phyloP scores from a whole-genome alignment of 116 monocot genomes.

The Phalaenopsis hybrid region DNA sequence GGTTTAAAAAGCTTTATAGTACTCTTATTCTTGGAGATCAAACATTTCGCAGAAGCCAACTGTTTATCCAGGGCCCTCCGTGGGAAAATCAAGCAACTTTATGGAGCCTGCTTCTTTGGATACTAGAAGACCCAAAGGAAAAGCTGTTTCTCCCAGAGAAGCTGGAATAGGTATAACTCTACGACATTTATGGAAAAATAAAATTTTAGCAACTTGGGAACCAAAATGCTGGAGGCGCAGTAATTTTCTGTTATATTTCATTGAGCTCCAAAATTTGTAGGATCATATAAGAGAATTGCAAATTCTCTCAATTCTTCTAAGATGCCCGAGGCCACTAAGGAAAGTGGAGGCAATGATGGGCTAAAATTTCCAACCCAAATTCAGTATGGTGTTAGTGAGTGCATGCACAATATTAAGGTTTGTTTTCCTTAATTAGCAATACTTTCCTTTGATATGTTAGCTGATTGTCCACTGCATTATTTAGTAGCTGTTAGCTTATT shows the following conservation, averaged over 20 bases:
- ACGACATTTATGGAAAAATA: background rate
- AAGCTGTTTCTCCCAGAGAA: background rate
- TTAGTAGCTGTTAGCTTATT: background rate
- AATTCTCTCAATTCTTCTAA: constrained; percentile 15
- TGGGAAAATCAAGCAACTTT: constrained; percentile 4
- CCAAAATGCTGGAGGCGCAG: background rate
- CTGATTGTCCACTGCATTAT: background rate
- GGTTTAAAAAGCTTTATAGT: constrained; percentile 1
- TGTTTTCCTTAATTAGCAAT: background rate
- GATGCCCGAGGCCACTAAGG: constrained; percentile 12
- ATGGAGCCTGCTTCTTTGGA: background rate
- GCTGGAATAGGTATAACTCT: background rate
- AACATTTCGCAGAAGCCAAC: constrained; percentile 26
- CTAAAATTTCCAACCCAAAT: constrained; percentile 9
- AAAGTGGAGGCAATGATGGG: constrained; percentile 10
- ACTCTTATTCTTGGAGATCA: background rate
- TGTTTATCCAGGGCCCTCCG: constrained; percentile 3
- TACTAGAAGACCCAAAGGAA: constrained; percentile 2
- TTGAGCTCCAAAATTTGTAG: constrained; percentile 18
- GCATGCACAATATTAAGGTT: constrained; percentile 23
- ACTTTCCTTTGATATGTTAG: background rate
- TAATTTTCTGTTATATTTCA: background rate
- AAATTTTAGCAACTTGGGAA: background rate
- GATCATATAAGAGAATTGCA: constrained; percentile 21
- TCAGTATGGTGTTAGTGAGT: constrained; percentile 14